Base-by-base conservation (phyloP, 1,284 basidiomycete species). In the Porodaedalea pini region DNA sequence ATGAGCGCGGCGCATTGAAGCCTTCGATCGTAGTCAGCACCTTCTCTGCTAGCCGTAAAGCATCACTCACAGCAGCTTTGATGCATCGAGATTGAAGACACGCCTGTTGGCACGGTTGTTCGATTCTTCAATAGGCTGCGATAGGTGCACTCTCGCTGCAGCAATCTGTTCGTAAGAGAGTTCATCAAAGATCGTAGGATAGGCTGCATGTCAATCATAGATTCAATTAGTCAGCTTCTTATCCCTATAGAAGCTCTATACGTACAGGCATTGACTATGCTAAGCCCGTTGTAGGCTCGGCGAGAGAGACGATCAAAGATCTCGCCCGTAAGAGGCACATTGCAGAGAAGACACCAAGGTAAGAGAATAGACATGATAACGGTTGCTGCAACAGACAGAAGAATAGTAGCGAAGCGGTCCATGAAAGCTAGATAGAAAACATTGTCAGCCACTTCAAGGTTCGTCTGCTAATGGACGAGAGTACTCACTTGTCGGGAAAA, bases 131-230 rank as follows among this genome's bases (percentile, higher is more conserved):
- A 66, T 60, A 3, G 62, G 62, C 41, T 54, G 51, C 11, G 65
- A 58, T 2, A 70, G 63, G 34, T 64, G 63, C 0, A 55, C 45
- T 48, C 62, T 62, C 5, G 68, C 69, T 4, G 64, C 64, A 39
- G 63, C 6, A 31, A 65, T 62, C 15, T 68, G 62, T 39, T 69
- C 66, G 8, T 56, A 52, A 21, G 61, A 65, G 25, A 66, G 61
- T 48, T 68, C 66, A 37, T 67, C 58, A 39, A 71, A 72, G 48
- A 72, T 69, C 15, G 65, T 59, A 36, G 69, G 70, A 55, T 71
- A 71, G 2, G 65, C 70, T 69, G 51, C 8, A 32, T 10, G 32
- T 19, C 51, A 15, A 51, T 17, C 40, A 23, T n/a, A n/a, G n/a
- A n/a, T n/a, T n/a, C n/a, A n/a, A n/a, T n/a, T n/a, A 40, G 6